phyloP scores from a whole-genome alignment of 495 filamentous ascomycete genomes.

The Xylaria sp. region DNA sequence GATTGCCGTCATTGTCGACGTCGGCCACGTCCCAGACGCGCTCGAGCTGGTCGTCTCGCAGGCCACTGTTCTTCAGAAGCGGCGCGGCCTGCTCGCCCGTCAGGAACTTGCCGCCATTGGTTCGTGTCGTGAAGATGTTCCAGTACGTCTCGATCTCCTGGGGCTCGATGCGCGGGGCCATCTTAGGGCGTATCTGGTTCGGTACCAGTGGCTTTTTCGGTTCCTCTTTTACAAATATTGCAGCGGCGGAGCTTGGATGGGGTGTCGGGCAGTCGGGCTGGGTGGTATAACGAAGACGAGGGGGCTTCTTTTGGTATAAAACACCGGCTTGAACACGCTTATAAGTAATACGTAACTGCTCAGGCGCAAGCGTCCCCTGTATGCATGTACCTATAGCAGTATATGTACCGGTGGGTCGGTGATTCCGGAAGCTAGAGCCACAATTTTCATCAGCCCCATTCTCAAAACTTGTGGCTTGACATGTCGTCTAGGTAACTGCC shows the following conservation, averaged over 20 bases:
- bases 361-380: slow-evolving; percentile 11
- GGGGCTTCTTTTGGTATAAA: background rate
- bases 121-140: slow-evolving; percentile 94
- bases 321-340: background rate
- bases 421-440: slow-evolving; percentile 6
- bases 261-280: background rate
- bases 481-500: background rate
- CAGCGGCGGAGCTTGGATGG: background rate
- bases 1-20: slow-evolving; percentile 92
- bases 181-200: slow-evolving; percentile 34
- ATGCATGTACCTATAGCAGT: no score
- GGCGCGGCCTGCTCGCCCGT: slow-evolving; percentile 91
- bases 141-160: slow-evolving; percentile 98
- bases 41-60: slow-evolving; percentile 94
- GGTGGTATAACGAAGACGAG: background rate
- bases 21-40: slow-evolving; percentile 97
- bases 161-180: slow-evolving; percentile 87
- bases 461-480: background rate
- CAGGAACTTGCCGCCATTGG: slow-evolving; percentile 81
- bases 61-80: slow-evolving; percentile 92
- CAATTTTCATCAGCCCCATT: slow-evolving; percentile 5
- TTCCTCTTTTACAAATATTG: background rate
- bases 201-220: slow-evolving; percentile 6
- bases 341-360: slow-evolving; percentile 21
- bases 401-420: background rate